Evolutionary conservation across 176 grass and related monocot species (phyloP).

Genomic region (Eragrostis curvula): DNA sequence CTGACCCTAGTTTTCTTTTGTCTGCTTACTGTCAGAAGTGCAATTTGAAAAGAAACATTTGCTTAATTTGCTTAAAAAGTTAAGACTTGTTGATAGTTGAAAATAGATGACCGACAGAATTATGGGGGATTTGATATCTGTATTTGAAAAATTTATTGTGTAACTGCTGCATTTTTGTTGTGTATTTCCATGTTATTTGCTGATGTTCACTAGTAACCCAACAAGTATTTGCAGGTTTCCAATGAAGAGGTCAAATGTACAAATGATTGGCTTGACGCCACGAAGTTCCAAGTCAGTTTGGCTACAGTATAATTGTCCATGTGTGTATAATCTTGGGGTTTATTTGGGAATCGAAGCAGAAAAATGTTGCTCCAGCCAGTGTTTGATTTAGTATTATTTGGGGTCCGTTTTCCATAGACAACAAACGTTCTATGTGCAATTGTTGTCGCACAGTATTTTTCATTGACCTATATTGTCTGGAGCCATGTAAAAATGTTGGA

Average conservation of each 20-base stretch:
- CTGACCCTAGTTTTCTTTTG: background rate
- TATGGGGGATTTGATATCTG: background rate
- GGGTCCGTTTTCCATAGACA: conserved; percentile 22
- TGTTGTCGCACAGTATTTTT: conserved; percentile 45
- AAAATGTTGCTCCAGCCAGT: conserved; percentile 32
- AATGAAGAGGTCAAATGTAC: conserved; percentile 45
- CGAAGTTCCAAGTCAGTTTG: conserved; percentile 13
- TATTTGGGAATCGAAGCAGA: conserved; percentile 30
- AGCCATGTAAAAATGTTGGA: conserved; percentile 25
- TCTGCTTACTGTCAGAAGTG: background rate
- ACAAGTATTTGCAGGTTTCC: conserved; percentile 25
- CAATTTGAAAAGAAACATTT: background rate
- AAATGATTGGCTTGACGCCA: conserved; percentile 37
- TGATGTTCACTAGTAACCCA: background rate
- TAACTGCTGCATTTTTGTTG: background rate
- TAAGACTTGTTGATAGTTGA: background rate
- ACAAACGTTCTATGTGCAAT: conserved; percentile 19
- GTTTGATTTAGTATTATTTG: conserved; percentile 41
- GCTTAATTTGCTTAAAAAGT: background rate
- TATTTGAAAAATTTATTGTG: background rate
- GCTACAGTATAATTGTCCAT: conserved; percentile 43
- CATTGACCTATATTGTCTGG: conserved; percentile 37
- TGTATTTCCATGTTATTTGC: background rate
- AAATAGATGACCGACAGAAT: background rate
- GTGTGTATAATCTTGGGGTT: conserved; percentile 53